Conservation (phyloP, 768 basidiomycete species). For the Pleurotus tuber-regium region DNA sequence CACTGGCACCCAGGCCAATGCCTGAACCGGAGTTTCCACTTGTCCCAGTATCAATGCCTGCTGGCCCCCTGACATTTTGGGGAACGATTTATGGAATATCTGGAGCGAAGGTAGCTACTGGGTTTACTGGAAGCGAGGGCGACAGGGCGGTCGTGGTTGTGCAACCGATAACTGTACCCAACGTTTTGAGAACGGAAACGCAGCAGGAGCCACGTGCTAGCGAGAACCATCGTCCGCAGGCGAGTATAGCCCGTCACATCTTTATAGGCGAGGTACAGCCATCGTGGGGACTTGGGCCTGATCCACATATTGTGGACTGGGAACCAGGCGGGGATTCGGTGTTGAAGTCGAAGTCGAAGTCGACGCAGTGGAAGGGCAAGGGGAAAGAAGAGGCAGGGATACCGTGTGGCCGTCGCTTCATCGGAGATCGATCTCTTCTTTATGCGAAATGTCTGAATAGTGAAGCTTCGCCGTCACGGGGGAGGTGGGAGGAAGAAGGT, state of each 20-base stretch:
- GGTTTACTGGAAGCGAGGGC: constrained; percentile 20
- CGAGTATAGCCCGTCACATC: constrained; percentile 16
- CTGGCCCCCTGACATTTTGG: constrained; percentile 25
- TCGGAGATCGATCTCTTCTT: neutral
- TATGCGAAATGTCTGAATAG: neutral
- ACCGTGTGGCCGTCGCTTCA: neutral
- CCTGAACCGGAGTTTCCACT: constrained; percentile 16
- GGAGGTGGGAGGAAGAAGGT: too few relatives aligned
- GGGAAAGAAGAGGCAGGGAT: neutral
- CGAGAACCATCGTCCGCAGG: too few relatives aligned
- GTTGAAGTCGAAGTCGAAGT: neutral
- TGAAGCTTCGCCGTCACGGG: neutral
- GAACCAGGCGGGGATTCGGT: too few relatives aligned
- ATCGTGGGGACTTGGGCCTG: constrained; percentile 24
- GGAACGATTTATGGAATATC: constrained; percentile 27
- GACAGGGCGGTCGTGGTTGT: constrained; percentile 18
- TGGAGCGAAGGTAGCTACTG: constrained; percentile 26
- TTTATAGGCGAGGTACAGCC: constrained; percentile 30
- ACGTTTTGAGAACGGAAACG: neutral
- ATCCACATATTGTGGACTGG: neutral
- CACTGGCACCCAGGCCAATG: constrained; percentile 1
- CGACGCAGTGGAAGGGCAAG: neutral
- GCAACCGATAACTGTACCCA: neutral
- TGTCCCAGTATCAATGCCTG: neutral
- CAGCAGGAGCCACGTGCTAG: constrained; percentile 14